phyloP scores from a whole-genome alignment of 768 basidiomycete species.

The Lyophyllum atratum region DNA sequence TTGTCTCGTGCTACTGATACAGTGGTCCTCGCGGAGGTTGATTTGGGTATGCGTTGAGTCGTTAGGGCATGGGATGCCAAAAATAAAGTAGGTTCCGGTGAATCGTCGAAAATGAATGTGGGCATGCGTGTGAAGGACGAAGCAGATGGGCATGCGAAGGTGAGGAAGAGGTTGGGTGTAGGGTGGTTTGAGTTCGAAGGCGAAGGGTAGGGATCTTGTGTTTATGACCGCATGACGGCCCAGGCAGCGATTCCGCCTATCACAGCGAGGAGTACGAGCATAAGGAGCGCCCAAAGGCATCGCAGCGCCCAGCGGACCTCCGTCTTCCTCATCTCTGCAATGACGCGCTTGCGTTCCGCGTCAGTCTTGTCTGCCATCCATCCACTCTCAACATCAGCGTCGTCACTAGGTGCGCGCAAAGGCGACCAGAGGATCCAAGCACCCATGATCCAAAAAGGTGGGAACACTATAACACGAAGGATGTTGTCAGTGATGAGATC shows the following conservation, averaged over 20 bases:
- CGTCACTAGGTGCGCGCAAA: constrained; percentile 41
- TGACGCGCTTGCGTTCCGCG: constrained; percentile 47
- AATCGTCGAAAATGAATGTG: not conserved
- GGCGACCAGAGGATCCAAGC: constrained; percentile 57
- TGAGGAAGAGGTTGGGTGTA: not conserved
- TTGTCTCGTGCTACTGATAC: constrained; percentile 13
- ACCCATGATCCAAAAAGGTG: constrained; percentile 63
- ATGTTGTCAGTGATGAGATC: constrained; percentile 4
- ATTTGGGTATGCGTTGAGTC: not conserved
- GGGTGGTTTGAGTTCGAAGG: not conserved
- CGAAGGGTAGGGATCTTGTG: not conserved
- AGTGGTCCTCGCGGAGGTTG: constrained; percentile 10
- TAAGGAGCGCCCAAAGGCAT: constrained; percentile 54
- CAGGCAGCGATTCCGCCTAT: constrained; percentile 34
- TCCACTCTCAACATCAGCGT: constrained; percentile 22
- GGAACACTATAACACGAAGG: constrained; percentile 48
- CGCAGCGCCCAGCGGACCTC: constrained; percentile 61
- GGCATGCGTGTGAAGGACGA: not conserved
- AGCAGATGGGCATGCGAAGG: not conserved
- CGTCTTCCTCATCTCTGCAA: constrained; percentile 45
- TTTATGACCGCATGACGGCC: constrained; percentile 26
- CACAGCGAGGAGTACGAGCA: constrained; percentile 40
- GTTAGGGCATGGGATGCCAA: not conserved
- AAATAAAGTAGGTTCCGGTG: not conserved
- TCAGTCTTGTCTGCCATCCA: constrained; percentile 62